Percentiles rank a stretch among this genome's conserved stretches.
These are phyloP conservation scores for Plasmopara viticola DNA, from an alignment of 352 stramenopile species.

Conservation along the genomic window DNA sequence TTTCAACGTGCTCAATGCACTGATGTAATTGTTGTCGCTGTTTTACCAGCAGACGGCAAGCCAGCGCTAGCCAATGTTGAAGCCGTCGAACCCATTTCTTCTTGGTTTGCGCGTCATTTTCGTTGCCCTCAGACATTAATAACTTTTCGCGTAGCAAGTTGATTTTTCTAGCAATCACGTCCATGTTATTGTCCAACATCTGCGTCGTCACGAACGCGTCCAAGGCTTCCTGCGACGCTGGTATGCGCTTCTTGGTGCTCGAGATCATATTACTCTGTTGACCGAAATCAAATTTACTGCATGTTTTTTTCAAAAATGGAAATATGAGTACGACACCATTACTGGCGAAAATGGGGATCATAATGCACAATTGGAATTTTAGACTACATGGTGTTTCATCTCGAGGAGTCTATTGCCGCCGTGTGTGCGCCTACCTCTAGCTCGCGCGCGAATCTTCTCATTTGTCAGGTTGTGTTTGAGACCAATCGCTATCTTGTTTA, in stretches of 20 bases:
- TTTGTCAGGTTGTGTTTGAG: slow-evolving; percentile 43
- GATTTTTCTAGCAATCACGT: slow-evolving; percentile 52
- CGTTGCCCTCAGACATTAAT: slow-evolving; percentile 16
- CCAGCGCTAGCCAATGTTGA: slow-evolving; percentile 54
- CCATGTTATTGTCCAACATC: slow-evolving; percentile 78
- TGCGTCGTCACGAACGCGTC: slow-evolving; percentile 69
- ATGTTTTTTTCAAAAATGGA: no score
- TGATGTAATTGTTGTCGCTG: slow-evolving; percentile 46
- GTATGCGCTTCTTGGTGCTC: slow-evolving; percentile 10
- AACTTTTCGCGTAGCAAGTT: slow-evolving; percentile 59
- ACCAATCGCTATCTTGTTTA: slow-evolving; percentile 59
- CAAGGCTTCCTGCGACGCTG: slow-evolving; percentile 43
- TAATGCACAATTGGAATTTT: no score
- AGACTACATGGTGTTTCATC: slow-evolving; percentile 32
- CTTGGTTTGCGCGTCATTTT: slow-evolving; percentile 24
- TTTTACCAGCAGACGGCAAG: slow-evolving; percentile 46
- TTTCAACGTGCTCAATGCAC: slow-evolving; percentile 51
- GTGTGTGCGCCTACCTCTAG: slow-evolving; percentile 35
- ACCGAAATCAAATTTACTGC: no score
- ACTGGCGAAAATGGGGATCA: no score
- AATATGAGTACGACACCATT: no score
- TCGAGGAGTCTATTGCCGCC: slow-evolving; percentile 41
- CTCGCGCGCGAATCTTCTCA: slow-evolving; percentile 8
- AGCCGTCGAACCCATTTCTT: slow-evolving; percentile 49
- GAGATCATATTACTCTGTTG: no score